phyloP scores from a whole-genome alignment of 2,329 filamentous ascomycete species.

The Juglanconis sp. region DNA sequence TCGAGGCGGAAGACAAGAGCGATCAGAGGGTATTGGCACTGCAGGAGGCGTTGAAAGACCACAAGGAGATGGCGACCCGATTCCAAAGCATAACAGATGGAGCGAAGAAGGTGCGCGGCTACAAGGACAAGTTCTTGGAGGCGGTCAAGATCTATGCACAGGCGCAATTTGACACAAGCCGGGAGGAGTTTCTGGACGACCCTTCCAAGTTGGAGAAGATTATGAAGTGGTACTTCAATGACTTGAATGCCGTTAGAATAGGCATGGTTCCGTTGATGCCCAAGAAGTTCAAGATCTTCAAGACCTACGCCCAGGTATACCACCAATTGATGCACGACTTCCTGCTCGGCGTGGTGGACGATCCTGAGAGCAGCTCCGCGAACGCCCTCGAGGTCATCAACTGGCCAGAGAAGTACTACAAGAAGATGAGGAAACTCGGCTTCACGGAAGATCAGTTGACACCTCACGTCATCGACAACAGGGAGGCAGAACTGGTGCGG shows the following conservation, averaged over 20 bases:
- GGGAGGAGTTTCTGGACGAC: constrained; percentile 77
- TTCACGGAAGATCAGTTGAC: constrained; percentile 72
- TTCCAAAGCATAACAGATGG: constrained; percentile 96
- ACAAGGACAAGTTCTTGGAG: constrained; percentile 92
- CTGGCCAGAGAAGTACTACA: constrained; percentile 94
- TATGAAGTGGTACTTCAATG: constrained; percentile 96
- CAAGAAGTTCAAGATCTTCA: constrained; percentile 93
- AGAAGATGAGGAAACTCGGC: constrained; percentile 89
- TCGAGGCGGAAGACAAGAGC: constrained; percentile 94
- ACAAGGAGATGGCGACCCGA: constrained; percentile 86
- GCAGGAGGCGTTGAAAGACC: constrained; percentile 91
- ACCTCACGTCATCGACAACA: constrained; percentile 85
- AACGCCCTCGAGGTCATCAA: constrained; percentile 90
- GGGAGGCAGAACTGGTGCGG: constrained; percentile 83
- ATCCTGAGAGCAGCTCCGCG: constrained; percentile 77
- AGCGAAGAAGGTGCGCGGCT: constrained; percentile 86
- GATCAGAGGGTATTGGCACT: constrained; percentile 87
- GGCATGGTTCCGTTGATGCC: constrained; percentile 92
- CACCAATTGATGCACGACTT: constrained; percentile 96
- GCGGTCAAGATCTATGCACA: constrained; percentile 72
- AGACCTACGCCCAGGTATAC: constrained; percentile 86
- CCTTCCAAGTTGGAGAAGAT: constrained; percentile 80
- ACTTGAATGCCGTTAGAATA: constrained; percentile 88
- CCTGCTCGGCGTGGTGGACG: constrained; percentile 76
- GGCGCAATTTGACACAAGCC: constrained; percentile 68